Conservation (phyloP, 2,329 filamentous ascomycete species). For the Arthrobotrys pseudoclavata region DNA sequence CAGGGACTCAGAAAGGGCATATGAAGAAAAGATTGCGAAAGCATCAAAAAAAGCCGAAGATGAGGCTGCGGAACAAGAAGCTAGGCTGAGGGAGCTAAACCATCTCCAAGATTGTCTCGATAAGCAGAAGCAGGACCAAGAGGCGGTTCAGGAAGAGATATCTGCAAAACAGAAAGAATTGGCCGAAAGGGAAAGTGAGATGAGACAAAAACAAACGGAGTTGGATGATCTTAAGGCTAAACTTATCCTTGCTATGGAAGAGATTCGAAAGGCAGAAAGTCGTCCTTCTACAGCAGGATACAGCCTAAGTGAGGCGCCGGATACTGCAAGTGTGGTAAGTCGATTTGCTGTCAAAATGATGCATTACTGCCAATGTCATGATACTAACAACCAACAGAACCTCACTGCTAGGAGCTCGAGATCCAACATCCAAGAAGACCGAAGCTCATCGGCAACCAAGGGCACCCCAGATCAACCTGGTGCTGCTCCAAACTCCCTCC, state of each 20-base stretch:
- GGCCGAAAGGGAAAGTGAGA: conserved; percentile 33
- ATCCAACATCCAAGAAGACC: conserved; percentile 36
- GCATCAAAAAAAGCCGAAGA: conserved; percentile 24
- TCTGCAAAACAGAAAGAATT: conserved; percentile 39
- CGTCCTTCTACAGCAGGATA: conserved; percentile 49
- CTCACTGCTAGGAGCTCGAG: conserved; percentile 19
- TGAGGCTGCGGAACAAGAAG: conserved; percentile 21
- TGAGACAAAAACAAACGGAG: conserved; percentile 33
- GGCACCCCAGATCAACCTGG: conserved; percentile 29
- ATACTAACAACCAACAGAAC: conserved; percentile 10
- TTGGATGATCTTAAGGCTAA: conserved; percentile 39
- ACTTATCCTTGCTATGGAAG: conserved; percentile 39
- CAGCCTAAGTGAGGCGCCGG: conserved; percentile 33
- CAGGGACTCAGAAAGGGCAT: conserved; percentile 22
- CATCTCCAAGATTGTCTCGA: conserved; percentile 41
- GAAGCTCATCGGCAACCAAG: conserved; percentile 18
- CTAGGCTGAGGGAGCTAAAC: conserved; percentile 29
- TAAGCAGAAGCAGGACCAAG: conserved; percentile 34
- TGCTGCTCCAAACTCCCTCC: conserved; percentile 8
- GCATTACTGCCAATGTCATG: too few relatives aligned
- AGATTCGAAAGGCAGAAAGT: conserved; percentile 38
- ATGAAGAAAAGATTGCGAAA: conserved; percentile 25
- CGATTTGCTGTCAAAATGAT: neutral
- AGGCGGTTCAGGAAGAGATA: conserved; percentile 19
- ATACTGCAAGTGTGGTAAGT: conserved; percentile 43